Evolutionary conservation across 2,329 filamentous ascomycete species (phyloP), one percentile per base, ranked within the genome.

Genomic region (Dothistroma septosporum): DNA sequence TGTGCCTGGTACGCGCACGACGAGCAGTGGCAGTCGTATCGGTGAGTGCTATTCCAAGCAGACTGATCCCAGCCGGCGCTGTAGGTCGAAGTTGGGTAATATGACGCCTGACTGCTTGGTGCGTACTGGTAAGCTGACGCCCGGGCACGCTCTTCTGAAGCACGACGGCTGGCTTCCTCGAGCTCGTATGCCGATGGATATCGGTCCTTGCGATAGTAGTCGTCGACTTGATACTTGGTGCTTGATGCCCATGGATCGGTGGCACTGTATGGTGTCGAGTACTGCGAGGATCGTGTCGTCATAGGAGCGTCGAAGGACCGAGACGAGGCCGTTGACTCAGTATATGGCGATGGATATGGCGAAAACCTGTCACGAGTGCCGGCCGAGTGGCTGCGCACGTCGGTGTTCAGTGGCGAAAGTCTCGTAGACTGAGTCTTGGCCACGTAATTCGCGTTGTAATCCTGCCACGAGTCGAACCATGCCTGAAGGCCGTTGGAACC

Each of bases 401-500:
- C 86, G 56, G 87, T 89, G 69, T 89, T 84, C 64, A 90, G 83
- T 33, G 86, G 84, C 55, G 83, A 82, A 66, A 88, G 76, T 12
- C 77, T 74, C 31, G 71, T 71, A 75, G 77, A 67, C 77, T 76
- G 59, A 44, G 57, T 68, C 81, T 76, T 59, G 75, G 70, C 68
- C 78, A 76, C 73, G 80, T 81, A 57, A 49, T 64, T 60, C 16
- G 76, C 76, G 67, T 84, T 80, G 78, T 85, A 89, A 31, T 82
- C 82, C 59, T 86, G 82, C 87, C 87, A 90, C 70, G 85, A 85
- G 59, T 81, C 77, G 49, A 84, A 79, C 86, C 87, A 90, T 32
- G 82, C 81, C 53, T 80, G 76, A 73, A 88, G 88, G 35, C 86
- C 92, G 71, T 91, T 86, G 72, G 87, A 86, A 69, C 87, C 84